Conservation (phyloP, 2,329 filamentous ascomycete species). For the Zasmidium angulare region DNA sequence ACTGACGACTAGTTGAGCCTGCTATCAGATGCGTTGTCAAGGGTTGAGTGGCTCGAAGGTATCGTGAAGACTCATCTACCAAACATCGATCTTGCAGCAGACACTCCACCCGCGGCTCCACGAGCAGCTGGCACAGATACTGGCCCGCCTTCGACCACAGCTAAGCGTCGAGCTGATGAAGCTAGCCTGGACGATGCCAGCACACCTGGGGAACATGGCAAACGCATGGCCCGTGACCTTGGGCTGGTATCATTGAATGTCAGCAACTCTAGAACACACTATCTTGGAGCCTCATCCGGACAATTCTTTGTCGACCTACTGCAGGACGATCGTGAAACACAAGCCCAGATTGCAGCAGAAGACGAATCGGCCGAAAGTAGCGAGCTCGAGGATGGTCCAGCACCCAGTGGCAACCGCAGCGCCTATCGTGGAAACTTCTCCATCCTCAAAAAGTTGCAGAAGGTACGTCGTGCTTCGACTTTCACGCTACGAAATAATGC, state of each 20-base stretch:
- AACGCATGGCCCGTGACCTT: conserved; percentile 4
- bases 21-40: conserved; percentile 1
- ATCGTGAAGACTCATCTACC: conserved; percentile 2
- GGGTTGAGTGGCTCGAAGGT: conserved; percentile 4
- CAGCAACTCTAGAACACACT: conserved; percentile 1
- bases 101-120: neutral
- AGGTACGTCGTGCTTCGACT: neutral
- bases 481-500: neutral
- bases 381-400: neutral
- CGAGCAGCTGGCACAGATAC: neutral
- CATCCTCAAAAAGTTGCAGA: neutral
- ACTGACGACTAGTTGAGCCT: neutral
- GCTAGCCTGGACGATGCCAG: neutral
- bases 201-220: neutral
- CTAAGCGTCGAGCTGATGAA: neutral
- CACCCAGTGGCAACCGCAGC: neutral
- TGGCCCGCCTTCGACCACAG: neutral
- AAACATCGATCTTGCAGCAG: neutral
- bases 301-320: conserved; percentile 3
- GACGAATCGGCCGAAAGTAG: neutral
- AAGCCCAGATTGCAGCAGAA: neutral
- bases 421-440: neutral
- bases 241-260: conserved; percentile 6
- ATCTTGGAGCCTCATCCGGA: conserved; percentile 5
- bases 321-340: neutral